Conservation (phyloP, 2,329 filamentous ascomycete species). For the Cercospora janseana region DNA sequence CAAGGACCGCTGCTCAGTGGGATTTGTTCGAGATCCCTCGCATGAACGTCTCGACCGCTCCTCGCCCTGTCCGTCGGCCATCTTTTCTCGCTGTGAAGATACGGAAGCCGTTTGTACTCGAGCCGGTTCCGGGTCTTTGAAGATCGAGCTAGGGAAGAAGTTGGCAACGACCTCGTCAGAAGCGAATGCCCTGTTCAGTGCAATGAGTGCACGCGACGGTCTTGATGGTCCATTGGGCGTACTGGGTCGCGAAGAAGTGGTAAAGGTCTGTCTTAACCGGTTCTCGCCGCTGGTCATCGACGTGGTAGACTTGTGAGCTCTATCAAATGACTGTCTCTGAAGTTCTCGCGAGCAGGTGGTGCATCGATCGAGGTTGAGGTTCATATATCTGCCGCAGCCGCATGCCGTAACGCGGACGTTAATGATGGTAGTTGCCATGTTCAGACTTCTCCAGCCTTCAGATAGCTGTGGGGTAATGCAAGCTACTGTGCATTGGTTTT, state of each 20-base stretch:
- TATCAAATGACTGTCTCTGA: background rate
- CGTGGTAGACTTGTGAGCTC: background rate
- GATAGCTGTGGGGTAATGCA: background rate
- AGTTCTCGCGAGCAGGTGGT: slow-evolving; percentile 2
- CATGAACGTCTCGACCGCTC: background rate
- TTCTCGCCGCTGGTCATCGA: background rate
- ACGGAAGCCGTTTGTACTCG: background rate
- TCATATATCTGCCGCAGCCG: slow-evolving; percentile 4
- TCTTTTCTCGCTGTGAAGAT: background rate
- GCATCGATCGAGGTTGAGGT: background rate
- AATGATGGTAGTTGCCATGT: background rate
- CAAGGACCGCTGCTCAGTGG: background rate
- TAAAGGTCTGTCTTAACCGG: background rate
- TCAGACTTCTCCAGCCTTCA: background rate
- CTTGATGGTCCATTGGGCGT: background rate
- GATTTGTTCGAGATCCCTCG: background rate
- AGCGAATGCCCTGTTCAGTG: slow-evolving; percentile 6
- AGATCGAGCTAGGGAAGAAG: background rate
- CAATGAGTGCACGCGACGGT: background rate
- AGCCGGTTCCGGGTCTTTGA: background rate
- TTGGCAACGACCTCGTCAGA: background rate
- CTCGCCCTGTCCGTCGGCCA: background rate
- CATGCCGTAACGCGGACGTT: slow-evolving; percentile 5
- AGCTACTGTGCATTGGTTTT: too few relatives aligned
- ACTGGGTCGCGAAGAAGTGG: background rate